Evolutionary conservation across 2,329 filamentous ascomycete species (phyloP).

Genomic region (Alternaria conjuncta): DNA sequence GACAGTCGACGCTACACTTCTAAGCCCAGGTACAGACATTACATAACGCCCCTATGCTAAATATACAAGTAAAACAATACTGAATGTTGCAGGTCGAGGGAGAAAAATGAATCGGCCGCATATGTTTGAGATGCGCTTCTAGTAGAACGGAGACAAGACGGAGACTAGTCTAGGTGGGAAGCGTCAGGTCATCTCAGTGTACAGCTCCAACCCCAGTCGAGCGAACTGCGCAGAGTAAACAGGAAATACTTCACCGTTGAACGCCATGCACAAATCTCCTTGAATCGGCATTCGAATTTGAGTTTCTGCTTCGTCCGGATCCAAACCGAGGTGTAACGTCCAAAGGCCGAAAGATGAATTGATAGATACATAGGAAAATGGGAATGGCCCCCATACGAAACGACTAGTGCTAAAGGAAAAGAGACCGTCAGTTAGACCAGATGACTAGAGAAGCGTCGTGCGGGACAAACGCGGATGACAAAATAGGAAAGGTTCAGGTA

Average conservation of each 20-base stretch:
- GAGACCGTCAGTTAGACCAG: constrained; percentile 41
- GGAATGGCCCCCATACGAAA: constrained; percentile 19
- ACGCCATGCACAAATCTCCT: constrained; percentile 32
- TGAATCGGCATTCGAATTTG: constrained; percentile 16
- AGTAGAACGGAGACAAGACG: constrained; percentile 5
- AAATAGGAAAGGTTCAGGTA: constrained; percentile 16
- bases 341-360: constrained; percentile 34
- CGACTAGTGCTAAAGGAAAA: constrained; percentile 35
- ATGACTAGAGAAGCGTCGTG: constrained; percentile 24
- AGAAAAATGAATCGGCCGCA: constrained; percentile 14
- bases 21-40: constrained; percentile 19
- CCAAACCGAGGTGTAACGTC: constrained; percentile 35
- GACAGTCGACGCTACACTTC: constrained; percentile 16
- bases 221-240: constrained; percentile 21
- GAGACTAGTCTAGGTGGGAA: constrained; percentile 12
- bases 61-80: constrained; percentile 11
- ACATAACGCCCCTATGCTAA: constrained; percentile 15
- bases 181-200: constrained; percentile 32
- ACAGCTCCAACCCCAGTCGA: constrained; percentile 41
- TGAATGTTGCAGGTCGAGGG: constrained; percentile 7
- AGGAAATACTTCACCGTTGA: constrained; percentile 27
- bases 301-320: constrained; percentile 29
- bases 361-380: constrained; percentile 44
- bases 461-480: constrained; percentile 3
- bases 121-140: constrained; percentile 9